These are phyloP conservation scores for Suillus subalutaceus DNA, from an alignment of 768 basidiomycete species.

Conservation along the genomic window DNA sequence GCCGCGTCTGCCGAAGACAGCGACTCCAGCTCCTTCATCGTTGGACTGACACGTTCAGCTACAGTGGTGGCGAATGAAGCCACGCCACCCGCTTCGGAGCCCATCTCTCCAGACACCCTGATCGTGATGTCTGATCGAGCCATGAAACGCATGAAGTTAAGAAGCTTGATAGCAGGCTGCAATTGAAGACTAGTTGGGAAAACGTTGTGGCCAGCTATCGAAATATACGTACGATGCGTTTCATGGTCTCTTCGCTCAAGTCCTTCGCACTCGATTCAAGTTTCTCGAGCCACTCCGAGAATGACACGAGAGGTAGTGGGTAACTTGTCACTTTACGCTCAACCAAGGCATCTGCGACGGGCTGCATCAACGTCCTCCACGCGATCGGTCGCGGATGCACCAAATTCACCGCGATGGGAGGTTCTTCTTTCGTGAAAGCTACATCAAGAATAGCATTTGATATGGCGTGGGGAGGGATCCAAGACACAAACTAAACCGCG, in stretches of 20 bases:
- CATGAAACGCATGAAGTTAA: constrained; percentile 28
- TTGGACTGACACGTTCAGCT: constrained; percentile 30
- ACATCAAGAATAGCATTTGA: constrained; percentile 25
- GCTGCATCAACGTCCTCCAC: constrained; percentile 20
- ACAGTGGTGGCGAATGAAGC: constrained; percentile 28
- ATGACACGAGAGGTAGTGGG: constrained; percentile 30
- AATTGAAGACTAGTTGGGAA: neutral
- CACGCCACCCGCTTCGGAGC: constrained; percentile 9
- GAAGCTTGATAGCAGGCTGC: constrained; percentile 34
- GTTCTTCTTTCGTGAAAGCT: constrained; percentile 15
- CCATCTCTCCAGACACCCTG: constrained; percentile 4
- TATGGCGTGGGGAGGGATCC: constrained; percentile 23
- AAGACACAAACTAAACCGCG: constrained; percentile 18
- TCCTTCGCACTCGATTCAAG: constrained; percentile 16
- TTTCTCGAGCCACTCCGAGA: constrained; percentile 28
- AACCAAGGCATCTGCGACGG: constrained; percentile 16
- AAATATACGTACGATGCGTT: constrained; percentile 28
- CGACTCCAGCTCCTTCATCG: constrained; percentile 28
- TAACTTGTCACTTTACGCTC: constrained; percentile 7
- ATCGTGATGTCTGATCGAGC: constrained; percentile 19
- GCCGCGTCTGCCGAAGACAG: constrained; percentile 25
- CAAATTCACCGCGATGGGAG: constrained; percentile 23
- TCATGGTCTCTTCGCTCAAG: constrained; percentile 24
- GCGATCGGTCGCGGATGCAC: constrained; percentile 27
- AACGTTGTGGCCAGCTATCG: neutral